A percentile compares a stretch with the other conserved stretches of the same genome.
Evolutionary conservation across 2,329 filamentous ascomycete genomes (phyloP).

Genomic region (Cercospora janseana): DNA sequence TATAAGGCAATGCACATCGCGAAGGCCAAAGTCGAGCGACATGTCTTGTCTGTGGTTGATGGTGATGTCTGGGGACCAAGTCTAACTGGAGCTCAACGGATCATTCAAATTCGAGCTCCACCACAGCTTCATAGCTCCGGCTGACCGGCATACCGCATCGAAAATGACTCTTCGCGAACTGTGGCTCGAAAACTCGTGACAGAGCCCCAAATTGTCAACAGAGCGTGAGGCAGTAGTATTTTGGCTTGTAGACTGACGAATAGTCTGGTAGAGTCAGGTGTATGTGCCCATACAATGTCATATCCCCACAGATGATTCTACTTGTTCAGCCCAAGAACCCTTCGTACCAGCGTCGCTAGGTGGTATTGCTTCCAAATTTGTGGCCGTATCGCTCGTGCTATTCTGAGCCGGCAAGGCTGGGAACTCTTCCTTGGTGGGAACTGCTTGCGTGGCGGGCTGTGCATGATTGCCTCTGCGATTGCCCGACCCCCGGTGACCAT

Average conservation of each 20-base stretch:
- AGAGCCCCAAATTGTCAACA: too few species aligned
- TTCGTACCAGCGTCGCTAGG: slow-evolving; percentile 16
- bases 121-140: slow-evolving; percentile 1
- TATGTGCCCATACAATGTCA: background rate
- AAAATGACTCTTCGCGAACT: background rate
- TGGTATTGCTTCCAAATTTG: slow-evolving; percentile 4
- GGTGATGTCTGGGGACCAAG: background rate
- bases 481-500: slow-evolving; percentile 18
- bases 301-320: slow-evolving; percentile 33
- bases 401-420: slow-evolving; percentile 40
- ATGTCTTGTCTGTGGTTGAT: slow-evolving; percentile 18
- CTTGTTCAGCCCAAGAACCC: slow-evolving; percentile 49
- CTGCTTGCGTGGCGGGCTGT: slow-evolving; percentile 20
- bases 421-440: slow-evolving; percentile 47
- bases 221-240: too few species aligned
- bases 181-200: too few species aligned
- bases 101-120: background rate
- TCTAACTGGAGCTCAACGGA: background rate
- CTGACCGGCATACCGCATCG: background rate
- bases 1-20: slow-evolving; percentile 37
- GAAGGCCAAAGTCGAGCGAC: slow-evolving; percentile 35
- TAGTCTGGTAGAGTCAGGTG: too few species aligned
- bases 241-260: too few species aligned
- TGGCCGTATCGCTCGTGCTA: slow-evolving; percentile 1
- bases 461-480: slow-evolving; percentile 28